Evolutionary conservation across 73 alveolate species (phyloP), one percentile per base, ranked within the genome.

Genomic region (Paramecium tetraurelia): DNA sequence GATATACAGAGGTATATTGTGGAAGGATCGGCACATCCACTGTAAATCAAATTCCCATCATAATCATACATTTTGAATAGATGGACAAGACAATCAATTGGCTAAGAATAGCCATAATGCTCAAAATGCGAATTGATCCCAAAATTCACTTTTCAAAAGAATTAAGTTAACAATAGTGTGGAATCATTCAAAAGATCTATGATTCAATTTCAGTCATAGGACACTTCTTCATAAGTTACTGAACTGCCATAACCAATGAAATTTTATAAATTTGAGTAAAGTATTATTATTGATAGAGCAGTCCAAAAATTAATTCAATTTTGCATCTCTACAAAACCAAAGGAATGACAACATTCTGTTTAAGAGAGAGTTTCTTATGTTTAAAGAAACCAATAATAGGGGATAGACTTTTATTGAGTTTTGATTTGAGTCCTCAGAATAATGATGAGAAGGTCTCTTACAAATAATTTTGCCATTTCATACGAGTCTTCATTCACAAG

Each of bases 261-360:
- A 44, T 80, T 80, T 46, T 80, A 31, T 24, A 80, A 80, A 80
- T 80, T 80, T 80, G 90, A 80, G 90, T 80, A 80, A 41, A 9
- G 7, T 44, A 18, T 75, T 24, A 75, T 5, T 24, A 44, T 43
- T 80, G 11, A 38, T 80, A 44, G 31, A 11, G 20, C 31, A 80
- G 90, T 80, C 76, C 90, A 4, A 40, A 46, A 41, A 38, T 31
- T 22, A 80, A 80, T 46, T 80, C 90, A 18, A 2, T 43, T 24
- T 40, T 24, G 35, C 43, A 48, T 22, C 57, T 43, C 18, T 80
- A 80, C 8, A 31, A 41, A 35, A 22, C 46, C 4, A 80, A 80
- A 80, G 90, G 90, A 44, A 31, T 24, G 90, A 80, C 90, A 48
- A 63, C 43, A 4, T 22, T 18, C 14, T 80, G 18, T 7, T 18